Conservation (phyloP, 176 grass and related monocot species). For the Elaeis guineensis region DNA sequence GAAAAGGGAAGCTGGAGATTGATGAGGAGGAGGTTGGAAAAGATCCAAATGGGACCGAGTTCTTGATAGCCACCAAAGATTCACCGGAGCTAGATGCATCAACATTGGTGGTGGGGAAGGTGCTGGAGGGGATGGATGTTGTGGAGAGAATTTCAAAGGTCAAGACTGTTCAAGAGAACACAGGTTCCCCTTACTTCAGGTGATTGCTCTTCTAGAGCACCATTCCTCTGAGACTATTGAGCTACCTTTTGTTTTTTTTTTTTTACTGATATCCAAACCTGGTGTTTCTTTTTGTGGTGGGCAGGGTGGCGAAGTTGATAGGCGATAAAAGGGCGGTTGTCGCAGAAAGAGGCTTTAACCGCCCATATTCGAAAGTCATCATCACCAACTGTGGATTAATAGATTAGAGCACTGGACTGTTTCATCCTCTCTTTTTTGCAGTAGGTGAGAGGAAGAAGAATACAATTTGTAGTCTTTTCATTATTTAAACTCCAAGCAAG, state of each 20-base stretch:
- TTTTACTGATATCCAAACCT: not conserved
- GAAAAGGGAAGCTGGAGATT: constrained; percentile 55
- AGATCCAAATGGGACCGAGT: constrained; percentile 74
- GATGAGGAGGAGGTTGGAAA: constrained; percentile 52
- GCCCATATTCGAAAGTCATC: constrained; percentile 73
- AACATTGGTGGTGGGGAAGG: constrained; percentile 54
- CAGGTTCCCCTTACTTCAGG: constrained; percentile 78
- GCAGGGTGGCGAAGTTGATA: constrained; percentile 89
- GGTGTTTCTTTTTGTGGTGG: not conserved
- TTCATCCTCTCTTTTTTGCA: not conserved
- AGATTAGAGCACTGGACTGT: constrained; percentile 9
- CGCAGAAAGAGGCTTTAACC: constrained; percentile 78
- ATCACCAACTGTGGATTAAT: constrained; percentile 62
- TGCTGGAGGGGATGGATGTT: constrained; percentile 85
- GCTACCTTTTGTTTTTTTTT: not conserved
- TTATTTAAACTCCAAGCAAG: too few species aligned
- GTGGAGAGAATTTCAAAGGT: constrained; percentile 60
- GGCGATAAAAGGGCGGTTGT: constrained; percentile 94
- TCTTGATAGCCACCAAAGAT: constrained; percentile 50
- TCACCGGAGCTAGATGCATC: constrained; percentile 58
- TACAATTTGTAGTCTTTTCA: too few species aligned
- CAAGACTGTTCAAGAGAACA: constrained; percentile 76
- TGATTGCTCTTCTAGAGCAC: not conserved
- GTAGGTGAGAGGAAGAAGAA: too few species aligned
- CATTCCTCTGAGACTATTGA: too few species aligned